phyloP scores from a whole-genome alignment of 192 early-diverging fungal genomes.

The Linnemannia hyalina region DNA sequence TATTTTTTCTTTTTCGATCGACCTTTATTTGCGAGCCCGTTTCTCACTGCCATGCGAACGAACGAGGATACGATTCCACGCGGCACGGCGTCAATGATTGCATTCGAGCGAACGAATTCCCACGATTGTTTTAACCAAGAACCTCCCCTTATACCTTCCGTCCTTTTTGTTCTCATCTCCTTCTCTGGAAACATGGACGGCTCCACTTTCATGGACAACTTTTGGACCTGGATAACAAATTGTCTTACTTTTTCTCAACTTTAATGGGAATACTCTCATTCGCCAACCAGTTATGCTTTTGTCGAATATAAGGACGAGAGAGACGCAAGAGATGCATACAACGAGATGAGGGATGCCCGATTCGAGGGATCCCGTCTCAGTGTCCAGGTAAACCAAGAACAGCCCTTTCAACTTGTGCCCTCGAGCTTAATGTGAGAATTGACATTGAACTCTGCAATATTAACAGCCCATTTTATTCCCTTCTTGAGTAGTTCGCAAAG shows the following conservation, averaged over 20 bases:
- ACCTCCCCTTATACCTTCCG: not conserved
- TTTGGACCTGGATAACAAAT: conserved; percentile 1
- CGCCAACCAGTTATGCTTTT: conserved; percentile 84
- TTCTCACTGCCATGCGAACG: not conserved
- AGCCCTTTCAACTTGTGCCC: not conserved
- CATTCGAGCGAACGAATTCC: not conserved
- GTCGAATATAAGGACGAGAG: conserved; percentile 90
- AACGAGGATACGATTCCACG: not conserved
- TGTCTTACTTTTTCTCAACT: not conserved
- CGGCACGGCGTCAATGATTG: not conserved
- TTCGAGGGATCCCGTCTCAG: conserved; percentile 80
- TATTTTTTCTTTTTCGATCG: not conserved
- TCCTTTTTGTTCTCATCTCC: not conserved
- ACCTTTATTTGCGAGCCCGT: not conserved
- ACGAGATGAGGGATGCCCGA: conserved; percentile 87
- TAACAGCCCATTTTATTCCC: not conserved
- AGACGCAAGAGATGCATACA: conserved; percentile 91
- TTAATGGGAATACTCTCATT: conserved; percentile 10
- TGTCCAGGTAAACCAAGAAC: conserved; percentile 70
- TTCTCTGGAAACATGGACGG: not conserved
- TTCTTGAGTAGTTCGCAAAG: conserved; percentile 78
- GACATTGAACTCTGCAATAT: not conserved
- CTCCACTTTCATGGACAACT: not conserved
- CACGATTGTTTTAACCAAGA: not conserved
- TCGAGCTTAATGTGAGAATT: not conserved